Percentiles rank a stretch among this genome's conserved stretches.
These are phyloP conservation scores for Skeletonema costatum DNA, from an alignment of 108 stramenopile species.

Conservation along the genomic window DNA sequence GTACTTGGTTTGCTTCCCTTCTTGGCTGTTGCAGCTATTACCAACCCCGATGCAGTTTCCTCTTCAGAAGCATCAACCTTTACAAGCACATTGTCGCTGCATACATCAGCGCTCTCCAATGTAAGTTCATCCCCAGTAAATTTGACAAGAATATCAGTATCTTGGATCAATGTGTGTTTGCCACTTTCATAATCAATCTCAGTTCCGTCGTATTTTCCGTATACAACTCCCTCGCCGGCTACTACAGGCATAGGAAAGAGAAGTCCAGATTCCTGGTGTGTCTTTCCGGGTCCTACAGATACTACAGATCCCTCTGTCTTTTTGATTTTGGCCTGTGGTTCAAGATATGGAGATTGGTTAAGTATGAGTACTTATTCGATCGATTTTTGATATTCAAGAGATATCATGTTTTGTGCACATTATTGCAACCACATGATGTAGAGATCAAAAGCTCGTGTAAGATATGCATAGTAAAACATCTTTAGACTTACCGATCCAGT, in stretches of 20 bases:
- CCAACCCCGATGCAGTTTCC: constrained; percentile 75
- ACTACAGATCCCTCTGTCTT: constrained; percentile 85
- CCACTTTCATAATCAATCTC: constrained; percentile 79
- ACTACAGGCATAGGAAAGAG: constrained; percentile 74
- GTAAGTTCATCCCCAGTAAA: constrained; percentile 69
- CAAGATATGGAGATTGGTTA: background rate
- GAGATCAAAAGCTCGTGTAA: background rate
- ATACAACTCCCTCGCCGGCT: constrained; percentile 81
- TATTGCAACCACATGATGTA: background rate
- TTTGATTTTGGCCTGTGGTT: constrained; percentile 70
- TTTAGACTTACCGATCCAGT: constrained; percentile 54
- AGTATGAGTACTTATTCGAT: constrained; percentile 12
- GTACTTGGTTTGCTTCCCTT: constrained; percentile 63
- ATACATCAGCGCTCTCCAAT: constrained; percentile 63
- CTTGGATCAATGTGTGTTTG: constrained; percentile 83
- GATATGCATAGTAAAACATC: too few relatives aligned
- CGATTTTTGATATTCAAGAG: background rate
- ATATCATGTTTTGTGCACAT: background rate
- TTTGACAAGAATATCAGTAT: constrained; percentile 86
- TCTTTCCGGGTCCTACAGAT: constrained; percentile 76
- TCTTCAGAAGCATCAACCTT: constrained; percentile 63
- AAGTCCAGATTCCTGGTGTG: constrained; percentile 78
- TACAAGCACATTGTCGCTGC: constrained; percentile 82
- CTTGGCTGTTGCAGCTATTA: constrained; percentile 59
- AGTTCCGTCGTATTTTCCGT: constrained; percentile 90